phyloP scores from a whole-genome alignment of 495 filamentous ascomycete species.

The Hyaloscypha hepaticicola region DNA sequence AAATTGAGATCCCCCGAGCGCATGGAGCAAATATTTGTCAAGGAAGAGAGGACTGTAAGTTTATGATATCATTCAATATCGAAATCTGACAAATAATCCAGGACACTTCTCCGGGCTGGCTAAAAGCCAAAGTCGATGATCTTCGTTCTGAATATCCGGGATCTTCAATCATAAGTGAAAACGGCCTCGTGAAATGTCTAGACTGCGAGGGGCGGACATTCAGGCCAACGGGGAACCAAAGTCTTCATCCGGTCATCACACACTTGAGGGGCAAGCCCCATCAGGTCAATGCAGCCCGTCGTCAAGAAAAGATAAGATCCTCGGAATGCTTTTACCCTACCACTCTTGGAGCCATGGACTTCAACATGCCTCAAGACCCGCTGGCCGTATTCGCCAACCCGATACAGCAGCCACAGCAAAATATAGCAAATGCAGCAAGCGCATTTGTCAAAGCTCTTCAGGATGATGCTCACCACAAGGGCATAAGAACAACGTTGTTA shows the following conservation, averaged over 20 bases:
- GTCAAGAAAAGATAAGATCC: slow-evolving; percentile 1
- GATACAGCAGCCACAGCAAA: neutral
- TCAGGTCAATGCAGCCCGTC: slow-evolving; percentile 1
- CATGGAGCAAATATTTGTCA: neutral
- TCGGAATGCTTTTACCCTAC: neutral
- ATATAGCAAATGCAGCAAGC: neutral
- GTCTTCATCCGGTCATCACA: neutral
- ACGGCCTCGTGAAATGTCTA: slow-evolving; percentile 10
- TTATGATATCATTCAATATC: neutral
- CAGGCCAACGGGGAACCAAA: neutral
- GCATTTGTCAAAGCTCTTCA: neutral
- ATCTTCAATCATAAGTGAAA: slow-evolving; percentile 6
- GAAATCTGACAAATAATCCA: neutral
- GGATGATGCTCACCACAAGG: neutral
- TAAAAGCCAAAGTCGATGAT: neutral
- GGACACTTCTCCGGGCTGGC: slow-evolving; percentile 15
- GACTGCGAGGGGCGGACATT: slow-evolving; percentile 3
- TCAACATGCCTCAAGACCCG: neutral
- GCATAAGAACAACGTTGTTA: neutral
- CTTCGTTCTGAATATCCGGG: slow-evolving; percentile 11
- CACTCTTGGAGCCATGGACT: neutral
- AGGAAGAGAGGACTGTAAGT: slow-evolving; percentile 13
- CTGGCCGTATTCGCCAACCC: neutral
- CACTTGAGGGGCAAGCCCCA: slow-evolving; percentile 13
- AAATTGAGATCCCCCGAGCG: neutral